Percentiles rank a stretch among this genome's conserved stretches.
Conservation (phyloP, 2,329 filamentous ascomycete species). For the Fusarium sacchari region DNA sequence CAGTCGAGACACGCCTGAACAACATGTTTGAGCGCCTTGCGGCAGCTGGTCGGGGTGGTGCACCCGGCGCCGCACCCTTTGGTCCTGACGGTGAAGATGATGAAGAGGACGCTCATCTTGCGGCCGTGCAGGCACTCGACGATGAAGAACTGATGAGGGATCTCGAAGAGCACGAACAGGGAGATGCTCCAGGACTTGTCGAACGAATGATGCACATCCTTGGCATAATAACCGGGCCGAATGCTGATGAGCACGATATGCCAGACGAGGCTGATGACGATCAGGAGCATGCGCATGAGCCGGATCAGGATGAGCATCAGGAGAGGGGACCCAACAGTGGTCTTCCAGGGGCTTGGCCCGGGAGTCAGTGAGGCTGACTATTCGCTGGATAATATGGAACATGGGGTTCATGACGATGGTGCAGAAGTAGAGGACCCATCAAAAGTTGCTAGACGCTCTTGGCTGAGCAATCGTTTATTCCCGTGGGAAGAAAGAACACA, state of each 20-base stretch:
- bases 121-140: constrained; percentile 35
- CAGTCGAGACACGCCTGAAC: constrained; percentile 44
- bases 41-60: constrained; percentile 17
- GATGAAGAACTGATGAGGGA: constrained; percentile 49
- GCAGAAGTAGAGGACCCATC: constrained; percentile 5
- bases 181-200: constrained; percentile 41
- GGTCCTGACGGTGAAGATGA: constrained; percentile 36
- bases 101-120: constrained; percentile 42
- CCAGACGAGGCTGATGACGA: constrained; percentile 16
- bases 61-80: constrained; percentile 1
- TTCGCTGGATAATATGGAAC: not conserved
- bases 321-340: constrained; percentile 5
- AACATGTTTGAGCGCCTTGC: constrained; percentile 41
- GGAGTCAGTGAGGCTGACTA: constrained; percentile 33
- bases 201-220: constrained; percentile 22
- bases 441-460: constrained; percentile 7
- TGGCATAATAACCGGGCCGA: constrained; percentile 30
- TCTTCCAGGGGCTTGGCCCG: constrained; percentile 51
- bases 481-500: constrained; percentile 2
- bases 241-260: constrained; percentile 8
- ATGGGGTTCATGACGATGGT: not conserved
- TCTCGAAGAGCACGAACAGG: constrained; percentile 43
- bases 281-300: constrained; percentile 17
- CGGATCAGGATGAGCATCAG: not conserved
- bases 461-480: constrained; percentile 21